These are phyloP conservation scores for Apiospora arundinis DNA, from an alignment of 2,329 filamentous ascomycete genomes.

Conservation along the genomic window DNA sequence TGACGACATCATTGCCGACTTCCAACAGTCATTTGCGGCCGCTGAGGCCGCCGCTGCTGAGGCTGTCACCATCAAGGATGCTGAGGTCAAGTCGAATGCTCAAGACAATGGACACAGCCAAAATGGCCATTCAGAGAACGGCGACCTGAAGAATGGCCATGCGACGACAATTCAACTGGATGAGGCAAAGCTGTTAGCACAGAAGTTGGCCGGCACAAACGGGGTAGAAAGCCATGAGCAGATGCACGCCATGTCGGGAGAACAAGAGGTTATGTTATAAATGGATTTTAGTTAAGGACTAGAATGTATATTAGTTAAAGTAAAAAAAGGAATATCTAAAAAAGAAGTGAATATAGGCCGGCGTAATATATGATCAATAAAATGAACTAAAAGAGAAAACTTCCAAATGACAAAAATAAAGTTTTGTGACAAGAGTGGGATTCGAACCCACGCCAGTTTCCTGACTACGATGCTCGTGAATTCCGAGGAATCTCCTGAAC, in stretches of 20 bases:
- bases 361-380: neutral
- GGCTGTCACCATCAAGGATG: too few relatives aligned
- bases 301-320: neutral
- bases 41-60: conserved; percentile 50
- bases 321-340: neutral
- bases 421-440: neutral
- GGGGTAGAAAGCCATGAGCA: neutral
- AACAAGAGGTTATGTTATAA: neutral
- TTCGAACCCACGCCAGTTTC: conserved; percentile 12
- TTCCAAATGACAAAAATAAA: neutral
- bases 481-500: neutral
- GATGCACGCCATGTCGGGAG: too few relatives aligned
- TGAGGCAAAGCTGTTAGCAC: neutral
- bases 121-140: neutral
- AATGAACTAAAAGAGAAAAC: neutral
- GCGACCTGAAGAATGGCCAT: neutral
- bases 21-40: conserved; percentile 84
- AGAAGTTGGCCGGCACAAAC: neutral
- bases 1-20: conserved; percentile 95
- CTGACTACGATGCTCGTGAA: conserved; percentile 10
- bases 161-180: neutral
- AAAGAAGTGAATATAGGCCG: neutral
- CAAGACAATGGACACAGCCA: neutral
- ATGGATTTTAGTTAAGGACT: neutral
- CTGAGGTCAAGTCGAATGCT: neutral